phyloP scores from a whole-genome alignment of 257 asterid genomes.

The Misopates orontium region DNA sequence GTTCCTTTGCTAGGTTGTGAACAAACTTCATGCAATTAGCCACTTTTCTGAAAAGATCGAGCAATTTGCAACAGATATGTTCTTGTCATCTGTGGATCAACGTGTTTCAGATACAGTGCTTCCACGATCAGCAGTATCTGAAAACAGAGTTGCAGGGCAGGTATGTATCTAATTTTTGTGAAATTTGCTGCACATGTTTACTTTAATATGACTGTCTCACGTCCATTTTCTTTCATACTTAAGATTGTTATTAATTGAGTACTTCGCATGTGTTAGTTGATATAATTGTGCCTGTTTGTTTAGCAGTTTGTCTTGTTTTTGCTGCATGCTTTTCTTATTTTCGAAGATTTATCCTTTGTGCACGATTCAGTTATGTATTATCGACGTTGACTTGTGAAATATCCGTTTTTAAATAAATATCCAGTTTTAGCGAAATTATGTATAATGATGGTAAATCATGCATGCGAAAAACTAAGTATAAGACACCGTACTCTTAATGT shows the following conservation, averaged over 20 bases:
- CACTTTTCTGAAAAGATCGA: constrained; percentile 73
- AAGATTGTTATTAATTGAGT: background rate
- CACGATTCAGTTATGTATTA: background rate
- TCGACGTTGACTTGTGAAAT: background rate
- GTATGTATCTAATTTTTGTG: too few species aligned
- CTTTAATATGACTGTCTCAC: too few species aligned
- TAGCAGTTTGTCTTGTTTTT: background rate
- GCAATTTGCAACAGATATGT: constrained; percentile 72
- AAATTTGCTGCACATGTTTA: too few species aligned
- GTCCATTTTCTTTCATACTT: background rate
- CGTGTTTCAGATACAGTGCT: constrained; percentile 47
- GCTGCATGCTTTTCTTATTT: too few species aligned
- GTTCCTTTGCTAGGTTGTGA: constrained; percentile 70
- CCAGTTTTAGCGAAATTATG: too few species aligned
- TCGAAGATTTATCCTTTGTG: background rate
- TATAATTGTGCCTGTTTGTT: background rate
- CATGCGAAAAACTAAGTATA: too few species aligned
- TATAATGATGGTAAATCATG: too few species aligned
- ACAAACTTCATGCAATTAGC: constrained; percentile 68
- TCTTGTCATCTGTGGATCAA: constrained; percentile 71
- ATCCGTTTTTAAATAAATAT: too few species aligned
- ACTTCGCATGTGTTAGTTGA: background rate
- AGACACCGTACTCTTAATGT: too few species aligned
- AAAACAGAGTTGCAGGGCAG: constrained; percentile 63
- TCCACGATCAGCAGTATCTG: constrained; percentile 48